Percentiles rank a stretch among this genome's conserved stretches.
phyloP scores from a whole-genome alignment of 768 basidiomycete species.

The Tephrocybe sp. region DNA sequence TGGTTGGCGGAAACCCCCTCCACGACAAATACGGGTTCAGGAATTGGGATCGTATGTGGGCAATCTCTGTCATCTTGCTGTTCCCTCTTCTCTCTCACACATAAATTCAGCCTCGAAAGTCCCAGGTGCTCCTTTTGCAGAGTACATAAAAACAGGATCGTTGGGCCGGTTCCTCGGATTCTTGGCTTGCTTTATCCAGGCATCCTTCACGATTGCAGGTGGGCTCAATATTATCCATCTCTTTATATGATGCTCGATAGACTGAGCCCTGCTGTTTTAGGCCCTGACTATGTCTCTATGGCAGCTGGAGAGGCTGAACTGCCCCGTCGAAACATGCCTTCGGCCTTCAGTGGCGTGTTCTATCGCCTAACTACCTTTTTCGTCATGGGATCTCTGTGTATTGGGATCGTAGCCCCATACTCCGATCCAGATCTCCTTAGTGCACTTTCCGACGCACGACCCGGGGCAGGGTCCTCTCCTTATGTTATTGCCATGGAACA shows the following conservation, averaged over 20 bases:
- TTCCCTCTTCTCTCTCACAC: neutral
- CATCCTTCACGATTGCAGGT: constrained; percentile 62
- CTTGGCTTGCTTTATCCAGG: constrained; percentile 60
- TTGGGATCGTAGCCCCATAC: constrained; percentile 80
- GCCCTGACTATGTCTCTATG: constrained; percentile 54
- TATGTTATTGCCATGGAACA: constrained; percentile 83
- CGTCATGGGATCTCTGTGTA: constrained; percentile 66
- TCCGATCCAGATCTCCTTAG: constrained; percentile 57
- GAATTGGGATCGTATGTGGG: constrained; percentile 46
- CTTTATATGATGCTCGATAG: neutral
- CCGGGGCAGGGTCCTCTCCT: constrained; percentile 65
- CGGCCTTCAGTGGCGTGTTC: constrained; percentile 75
- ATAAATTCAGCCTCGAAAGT: constrained; percentile 39
- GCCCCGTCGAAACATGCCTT: constrained; percentile 70
- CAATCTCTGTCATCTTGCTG: neutral
- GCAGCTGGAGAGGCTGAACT: constrained; percentile 72
- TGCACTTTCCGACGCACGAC: constrained; percentile 55
- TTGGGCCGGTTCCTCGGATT: constrained; percentile 65
- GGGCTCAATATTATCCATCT: constrained; percentile 16
- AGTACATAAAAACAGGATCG: constrained; percentile 53
- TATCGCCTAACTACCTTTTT: constrained; percentile 81
- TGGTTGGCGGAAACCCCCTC: constrained; percentile 60
- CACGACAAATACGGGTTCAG: constrained; percentile 56
- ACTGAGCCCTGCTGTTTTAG: constrained; percentile 18
- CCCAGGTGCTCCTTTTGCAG: constrained; percentile 53